Conservation (phyloP, 129 eudicot genomes). For the Logfia minima region DNA sequence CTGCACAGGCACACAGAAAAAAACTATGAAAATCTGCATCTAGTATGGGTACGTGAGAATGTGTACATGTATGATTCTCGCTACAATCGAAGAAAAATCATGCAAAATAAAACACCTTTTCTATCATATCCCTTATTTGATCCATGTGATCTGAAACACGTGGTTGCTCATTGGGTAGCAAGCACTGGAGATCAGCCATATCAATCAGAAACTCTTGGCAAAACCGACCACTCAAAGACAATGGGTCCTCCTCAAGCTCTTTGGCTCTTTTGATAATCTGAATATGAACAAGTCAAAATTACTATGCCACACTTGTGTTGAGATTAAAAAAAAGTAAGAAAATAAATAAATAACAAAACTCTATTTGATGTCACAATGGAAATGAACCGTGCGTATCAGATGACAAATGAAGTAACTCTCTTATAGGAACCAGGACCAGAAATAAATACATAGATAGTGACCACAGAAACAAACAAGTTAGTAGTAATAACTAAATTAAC, state of each 20-base stretch:
- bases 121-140: constrained; percentile 68
- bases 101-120: constrained; percentile 43
- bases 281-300: constrained; percentile 20
- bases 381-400: not conserved
- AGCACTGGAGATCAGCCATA: constrained; percentile 85
- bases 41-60: not conserved
- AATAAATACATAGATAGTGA: not conserved
- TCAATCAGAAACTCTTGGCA: constrained; percentile 70
- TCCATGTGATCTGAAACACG: constrained; percentile 86
- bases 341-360: not conserved
- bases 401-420: not conserved
- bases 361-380: not conserved
- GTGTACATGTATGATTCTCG: not conserved
- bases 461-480: not conserved
- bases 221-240: constrained; percentile 58
- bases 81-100: not conserved
- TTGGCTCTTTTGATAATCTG: constrained; percentile 86
- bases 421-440: not conserved
- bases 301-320: constrained; percentile 11
- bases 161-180: constrained; percentile 72
- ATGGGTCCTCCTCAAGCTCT: constrained; percentile 71
- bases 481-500: not conserved
- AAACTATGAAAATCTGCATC: not conserved
- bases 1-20: constrained; percentile 39
- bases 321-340: not conserved